Evolutionary conservation across 257 asterid genomes (phyloP).

Genomic region (Forsythia viridissima): DNA sequence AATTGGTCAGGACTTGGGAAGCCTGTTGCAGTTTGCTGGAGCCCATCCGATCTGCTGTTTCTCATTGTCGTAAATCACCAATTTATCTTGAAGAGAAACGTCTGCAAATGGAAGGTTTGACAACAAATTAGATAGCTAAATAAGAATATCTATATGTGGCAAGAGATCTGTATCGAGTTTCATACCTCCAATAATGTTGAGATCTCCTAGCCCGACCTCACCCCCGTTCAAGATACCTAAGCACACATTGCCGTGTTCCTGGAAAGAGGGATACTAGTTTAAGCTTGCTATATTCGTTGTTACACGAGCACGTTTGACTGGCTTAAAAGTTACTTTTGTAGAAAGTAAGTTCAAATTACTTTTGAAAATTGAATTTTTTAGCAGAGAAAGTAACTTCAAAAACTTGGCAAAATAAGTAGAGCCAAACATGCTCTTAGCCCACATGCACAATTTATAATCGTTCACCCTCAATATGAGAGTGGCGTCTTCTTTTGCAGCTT

Average conservation of each 20-base stretch:
- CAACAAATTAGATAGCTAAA: slow-evolving; percentile 18
- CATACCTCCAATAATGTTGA: slow-evolving; percentile 82
- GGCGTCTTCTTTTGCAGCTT: neutral
- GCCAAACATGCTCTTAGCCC: neutral
- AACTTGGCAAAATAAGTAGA: neutral
- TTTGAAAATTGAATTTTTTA: neutral
- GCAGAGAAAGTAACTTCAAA: neutral
- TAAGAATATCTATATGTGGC: neutral
- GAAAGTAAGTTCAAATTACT: neutral
- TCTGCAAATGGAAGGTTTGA: slow-evolving; percentile 41
- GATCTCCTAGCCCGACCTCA: slow-evolving; percentile 60
- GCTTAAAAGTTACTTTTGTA: neutral
- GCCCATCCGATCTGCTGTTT: slow-evolving; percentile 72
- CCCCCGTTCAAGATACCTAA: slow-evolving; percentile 84
- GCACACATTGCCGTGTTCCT: slow-evolving; percentile 81
- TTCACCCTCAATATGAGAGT: neutral
- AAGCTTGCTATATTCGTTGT: neutral
- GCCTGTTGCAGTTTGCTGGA: slow-evolving; percentile 44
- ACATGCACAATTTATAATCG: neutral
- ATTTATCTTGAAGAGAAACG: slow-evolving; percentile 76
- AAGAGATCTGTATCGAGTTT: neutral
- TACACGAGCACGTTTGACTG: neutral
- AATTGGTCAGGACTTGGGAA: slow-evolving; percentile 32
- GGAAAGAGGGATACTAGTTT: slow-evolving; percentile 25
- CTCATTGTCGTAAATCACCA: slow-evolving; percentile 87